Evolutionary conservation across 306 rosid genomes (phyloP).

Genomic region (Castanea sativa): DNA sequence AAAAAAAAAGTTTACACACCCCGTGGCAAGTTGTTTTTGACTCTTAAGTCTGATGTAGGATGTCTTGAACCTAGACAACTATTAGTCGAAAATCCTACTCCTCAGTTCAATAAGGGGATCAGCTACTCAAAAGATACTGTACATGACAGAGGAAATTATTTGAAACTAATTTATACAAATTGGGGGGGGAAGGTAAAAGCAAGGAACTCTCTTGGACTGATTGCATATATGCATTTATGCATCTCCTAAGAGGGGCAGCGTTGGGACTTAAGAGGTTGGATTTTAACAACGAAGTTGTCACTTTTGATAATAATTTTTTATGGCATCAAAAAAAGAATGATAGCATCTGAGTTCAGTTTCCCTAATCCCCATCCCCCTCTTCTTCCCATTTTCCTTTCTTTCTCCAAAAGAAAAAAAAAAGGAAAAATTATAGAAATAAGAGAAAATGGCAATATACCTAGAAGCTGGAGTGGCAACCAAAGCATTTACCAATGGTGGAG

Average conservation of each 20-base stretch:
- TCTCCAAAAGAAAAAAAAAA: not conserved
- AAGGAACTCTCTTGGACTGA: not conserved
- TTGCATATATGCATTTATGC: not conserved
- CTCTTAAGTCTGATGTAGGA: not conserved
- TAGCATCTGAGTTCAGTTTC: not conserved
- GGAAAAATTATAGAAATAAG: not conserved
- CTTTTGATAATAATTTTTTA: not conserved
- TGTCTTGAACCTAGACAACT: not conserved
- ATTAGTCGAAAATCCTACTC: not conserved
- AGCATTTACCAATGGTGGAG: slow-evolving; percentile 57
- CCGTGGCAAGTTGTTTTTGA: not conserved
- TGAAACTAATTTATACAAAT: too few relatives aligned
- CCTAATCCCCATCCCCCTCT: not conserved
- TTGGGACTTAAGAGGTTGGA: not conserved
- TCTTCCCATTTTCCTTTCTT: not conserved
- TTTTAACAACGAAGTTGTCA: not conserved
- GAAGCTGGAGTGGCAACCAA: slow-evolving; percentile 86
- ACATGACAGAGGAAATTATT: not conserved
- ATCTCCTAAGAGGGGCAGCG: not conserved
- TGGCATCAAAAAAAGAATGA: not conserved
- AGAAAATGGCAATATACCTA: slow-evolving; percentile 53
- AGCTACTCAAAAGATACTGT: not conserved
- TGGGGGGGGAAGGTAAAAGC: not conserved
- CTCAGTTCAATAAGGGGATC: not conserved
- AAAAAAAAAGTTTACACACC: too few relatives aligned